Base-by-base conservation (phyloP, 768 basidiomycete genomes). In the Termitomyces sp. region DNA sequence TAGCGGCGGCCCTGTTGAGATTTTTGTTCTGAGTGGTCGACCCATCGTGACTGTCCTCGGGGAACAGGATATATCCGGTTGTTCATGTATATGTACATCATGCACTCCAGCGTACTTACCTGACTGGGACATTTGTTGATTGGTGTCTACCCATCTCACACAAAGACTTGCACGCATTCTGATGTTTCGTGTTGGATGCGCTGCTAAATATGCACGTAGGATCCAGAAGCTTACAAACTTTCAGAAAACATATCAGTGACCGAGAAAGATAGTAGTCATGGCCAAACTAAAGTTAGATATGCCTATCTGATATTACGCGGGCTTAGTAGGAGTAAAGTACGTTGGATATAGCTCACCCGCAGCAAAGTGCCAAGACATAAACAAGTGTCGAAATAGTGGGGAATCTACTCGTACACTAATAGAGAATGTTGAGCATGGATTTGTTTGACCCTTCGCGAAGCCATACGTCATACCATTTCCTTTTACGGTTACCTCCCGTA, bases 1-100 rank as follows among this genome's bases (percentile, higher is more conserved):
- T 45, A 22, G 56, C 48, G 13, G 20, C 47, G 28, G 45, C 16
- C 36, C 16, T 45, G 14, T 35, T 56, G 30, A 30, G 48, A n/a
- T 46, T 60, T 5, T 54, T 56, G 16, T 60, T 56, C 30, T 50
- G 38, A 51, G 32, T 38, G 30, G 10, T 48, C 47, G n/a, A 18
- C 9, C 30, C 7, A 20, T 32, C 10, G 18, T n/a, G n/a, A 48
- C 18, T 13, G 47, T 30, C 32, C 16, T 48, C 16, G 8, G 3
- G 8, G 8, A 46, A 30, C 8, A 47, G 8, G 5, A 32, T 30
- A 32, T 32, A 3, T 48, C 4, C n/a, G n/a, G 13, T 30, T 9
- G 18, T 18, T 28, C 43, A 11, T 11, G 2, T 9, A 16, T 18
- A 14, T 45, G 22, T 13, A 26, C 13, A 45, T 14, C 13, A 24